Conservation (phyloP, 1,284 basidiomycete species). For the Sphaerobolus stellatus region DNA sequence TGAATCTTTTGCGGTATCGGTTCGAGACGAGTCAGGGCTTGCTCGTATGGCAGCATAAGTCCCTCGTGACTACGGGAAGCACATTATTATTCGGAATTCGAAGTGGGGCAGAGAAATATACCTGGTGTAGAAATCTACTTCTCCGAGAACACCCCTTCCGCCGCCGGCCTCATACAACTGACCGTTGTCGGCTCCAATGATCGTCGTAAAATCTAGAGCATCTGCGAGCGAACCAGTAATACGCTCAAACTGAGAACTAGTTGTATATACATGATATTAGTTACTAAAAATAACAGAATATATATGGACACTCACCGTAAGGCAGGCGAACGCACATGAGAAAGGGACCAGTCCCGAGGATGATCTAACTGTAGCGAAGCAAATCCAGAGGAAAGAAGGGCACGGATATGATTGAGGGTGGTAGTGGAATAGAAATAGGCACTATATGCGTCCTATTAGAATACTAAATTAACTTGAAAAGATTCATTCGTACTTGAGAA, state of each 20-base stretch:
- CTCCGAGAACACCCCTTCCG: conserved; percentile 73
- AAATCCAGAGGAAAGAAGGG: conserved; percentile 86
- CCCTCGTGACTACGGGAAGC: conserved; percentile 80
- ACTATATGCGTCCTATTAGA: conserved; percentile 37
- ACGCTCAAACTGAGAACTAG: conserved; percentile 66
- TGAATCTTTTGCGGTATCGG: conserved; percentile 35
- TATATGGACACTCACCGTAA: conserved; percentile 49
- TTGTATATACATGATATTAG: conserved; percentile 11
- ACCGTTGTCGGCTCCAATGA: conserved; percentile 71
- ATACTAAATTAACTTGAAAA: background rate
- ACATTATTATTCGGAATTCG: background rate
- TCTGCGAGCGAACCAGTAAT: conserved; percentile 87
- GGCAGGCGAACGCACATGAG: conserved; percentile 83
- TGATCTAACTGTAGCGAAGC: conserved; percentile 76
- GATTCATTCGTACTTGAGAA: conserved; percentile 58
- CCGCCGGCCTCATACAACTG: conserved; percentile 67
- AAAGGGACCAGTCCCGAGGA: conserved; percentile 89
- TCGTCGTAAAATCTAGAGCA: conserved; percentile 90
- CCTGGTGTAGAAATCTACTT: conserved; percentile 95
- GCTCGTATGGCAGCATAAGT: conserved; percentile 90
- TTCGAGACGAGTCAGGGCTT: conserved; percentile 81
- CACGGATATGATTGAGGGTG: conserved; percentile 91
- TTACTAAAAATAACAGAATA: background rate
- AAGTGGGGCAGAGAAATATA: conserved; percentile 29
- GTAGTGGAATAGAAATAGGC: conserved; percentile 96